Evolutionary conservation across 2,329 filamentous ascomycete species (phyloP), one percentile per base, ranked within the genome.

Genomic region (Penicillium sp.): DNA sequence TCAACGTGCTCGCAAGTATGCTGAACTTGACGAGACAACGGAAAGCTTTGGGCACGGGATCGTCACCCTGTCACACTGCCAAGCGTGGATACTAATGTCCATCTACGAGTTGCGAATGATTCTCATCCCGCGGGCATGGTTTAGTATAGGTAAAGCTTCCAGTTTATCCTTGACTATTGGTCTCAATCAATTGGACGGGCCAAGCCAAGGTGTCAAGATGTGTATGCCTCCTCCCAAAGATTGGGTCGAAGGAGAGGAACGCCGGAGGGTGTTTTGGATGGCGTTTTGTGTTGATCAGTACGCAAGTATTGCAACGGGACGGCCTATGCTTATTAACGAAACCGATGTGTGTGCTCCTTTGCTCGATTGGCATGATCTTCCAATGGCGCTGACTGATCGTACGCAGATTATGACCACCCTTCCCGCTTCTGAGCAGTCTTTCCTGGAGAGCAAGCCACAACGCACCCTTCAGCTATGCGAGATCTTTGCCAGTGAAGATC

Each of bases 61-160:
- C 72, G 90, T 97, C 64, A 93, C 89, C 1, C 81, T 97, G 27
- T 87, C 89, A 16, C 91, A 96, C 73, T 90, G 89, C 51, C 95
- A 98, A 73, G 86, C 90, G 1, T 95, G 96, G 82, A 81, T 87
- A 24, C 79, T 98, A 19, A 81, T 96, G 47, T 85, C 87, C 6
- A 87, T 84, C 1, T 97, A 96, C 68, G 95, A 99, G 74, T 97
- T 97, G 80, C 96, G 93, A 76, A 90, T 90, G 83, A 96, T 98
- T 90, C 96, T 92, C 73, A 97, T 98, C 66, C 93, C 95, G 1
- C 82, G 95, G 63, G 93, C 93, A 1, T 98, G 95, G 31, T 4
- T 35, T 16, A 35, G 31, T 16, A 7, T 35, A 6, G 31, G 31
- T 6, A 35, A 35, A 6, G 31, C 31, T 6, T 35, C 14, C 14